Base-by-base conservation (phyloP, 2,329 filamentous ascomycete genomes). In the Incumbomyces delicatus region DNA sequence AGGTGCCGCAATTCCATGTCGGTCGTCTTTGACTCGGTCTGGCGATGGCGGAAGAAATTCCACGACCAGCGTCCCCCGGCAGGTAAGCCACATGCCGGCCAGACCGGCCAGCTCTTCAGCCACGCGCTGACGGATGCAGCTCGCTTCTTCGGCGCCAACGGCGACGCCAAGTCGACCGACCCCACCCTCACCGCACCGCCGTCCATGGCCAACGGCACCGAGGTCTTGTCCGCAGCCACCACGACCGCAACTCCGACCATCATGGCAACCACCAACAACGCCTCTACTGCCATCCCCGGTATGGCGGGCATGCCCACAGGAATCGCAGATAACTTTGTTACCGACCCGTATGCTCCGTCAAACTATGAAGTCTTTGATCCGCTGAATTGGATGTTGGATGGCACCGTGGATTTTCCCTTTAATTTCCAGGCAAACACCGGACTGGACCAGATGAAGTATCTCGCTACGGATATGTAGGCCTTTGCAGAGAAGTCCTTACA, bases 291-390 rank as follows among this genome's bases (percentile, higher is more conserved):
- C 34, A 30, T 35, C 12, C 53, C 56, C 2, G 55, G 56, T 8
- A 57, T 58, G 56, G 53, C 56, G 12, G 56, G 56, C 11, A 57
- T 58, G 56, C 44, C 54, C 2, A 53, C 52, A 8, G 54, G 53
- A 1, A 51, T 55, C 48, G 46, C 53, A 7, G 53, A 56, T 30
- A 48, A 53, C 32, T 49, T 49, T 17, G 42, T 48, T 41, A 53
- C 51, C 44, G 54, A 55, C 42, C 51, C 47, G 43, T 51, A 55
- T 30, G 34, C 18, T n/a, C 46, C 55, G 22, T 77, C 78, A 8
- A 83, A 80, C 57, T 88, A 88, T 63, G 86, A 94, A 63, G 87
- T 94, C 51, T 95, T 94, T 60, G 88, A 95, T 65, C 87, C 89
- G 1, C 75, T 95, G 58, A 87, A 90, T 63, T 95, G 89, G 89